Evolutionary conservation across 495 filamentous ascomycete species (phyloP), one percentile per base, ranked within the genome.

Genomic region (Echria macrotheca): DNA sequence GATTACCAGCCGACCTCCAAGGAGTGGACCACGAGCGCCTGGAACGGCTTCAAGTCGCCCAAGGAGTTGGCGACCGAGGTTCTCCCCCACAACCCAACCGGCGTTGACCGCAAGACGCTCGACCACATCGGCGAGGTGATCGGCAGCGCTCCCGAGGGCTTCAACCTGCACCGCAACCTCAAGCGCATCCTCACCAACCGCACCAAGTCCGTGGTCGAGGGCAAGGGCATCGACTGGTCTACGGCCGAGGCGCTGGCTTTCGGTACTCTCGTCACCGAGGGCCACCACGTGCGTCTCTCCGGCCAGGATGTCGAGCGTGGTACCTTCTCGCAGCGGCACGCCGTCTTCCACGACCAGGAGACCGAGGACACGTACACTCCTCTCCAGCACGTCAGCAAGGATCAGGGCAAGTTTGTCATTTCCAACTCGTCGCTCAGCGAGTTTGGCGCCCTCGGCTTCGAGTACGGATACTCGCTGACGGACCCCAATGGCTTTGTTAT

Each of bases 221-320:
- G 94, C 53, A 85, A 93, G 75, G 83, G 84, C 63, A 96, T 98
- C 59, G 93, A 98, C 69, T 96, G 91, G 90, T 83, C 93, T 32
- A 98, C 93, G 46, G 93, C 87, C 38, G 93, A 98, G 75, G 91
- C 93, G 55, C 80, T 98, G 56, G 94, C 94, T 26, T 96, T 98
- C 57, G 93, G 94, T 50, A 78, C 88, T 26, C 79, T 98, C 39
- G 88, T 90, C 54, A 79, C 76, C 29, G 93, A 98, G 69, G 94
- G 94, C 23, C 87, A 94, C 68, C 93, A 98, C 65, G 90, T 98
- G 57, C 86, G 93, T 69, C 83, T 98, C 12, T 96, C 93, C 49
- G 93, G 93, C 52, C 93, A 98, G 74, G 93, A 98, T 74, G 93
- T 98, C 47, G 91, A 98, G 78, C 89, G 93, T 80, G 93, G 93